Evolutionary conservation across 225 moss, liverwort and hornwort species (phyloP).

Genomic region (Physcomitrium patens): DNA sequence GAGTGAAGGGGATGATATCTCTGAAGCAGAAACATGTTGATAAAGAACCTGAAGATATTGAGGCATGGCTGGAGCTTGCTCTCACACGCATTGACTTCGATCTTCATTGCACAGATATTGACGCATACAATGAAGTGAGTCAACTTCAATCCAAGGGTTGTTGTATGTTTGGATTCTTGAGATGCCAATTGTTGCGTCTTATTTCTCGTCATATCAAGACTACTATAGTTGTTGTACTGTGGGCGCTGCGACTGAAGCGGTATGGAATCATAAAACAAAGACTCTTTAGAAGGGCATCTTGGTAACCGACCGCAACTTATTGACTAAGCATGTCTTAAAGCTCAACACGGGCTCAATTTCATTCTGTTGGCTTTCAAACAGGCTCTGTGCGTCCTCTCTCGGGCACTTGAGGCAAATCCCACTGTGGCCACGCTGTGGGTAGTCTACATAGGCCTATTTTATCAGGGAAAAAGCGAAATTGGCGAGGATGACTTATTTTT

Average conservation of each 20-base stretch:
- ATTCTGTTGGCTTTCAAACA: constrained; percentile 38
- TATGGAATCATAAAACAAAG: background rate
- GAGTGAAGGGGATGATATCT: constrained; percentile 4
- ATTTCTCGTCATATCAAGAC: background rate
- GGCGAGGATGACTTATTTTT: constrained; percentile 79
- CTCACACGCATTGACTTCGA: constrained; percentile 72
- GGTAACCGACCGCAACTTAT: background rate
- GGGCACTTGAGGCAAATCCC: constrained; percentile 74
- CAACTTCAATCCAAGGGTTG: constrained; percentile 1
- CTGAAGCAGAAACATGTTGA: constrained; percentile 41
- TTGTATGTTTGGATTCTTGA: constrained; percentile 8
- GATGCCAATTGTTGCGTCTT: constrained; percentile 17
- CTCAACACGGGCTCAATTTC: constrained; percentile 7
- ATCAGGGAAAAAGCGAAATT: constrained; percentile 58
- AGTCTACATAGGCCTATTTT: constrained; percentile 70
- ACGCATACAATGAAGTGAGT: constrained; percentile 69
- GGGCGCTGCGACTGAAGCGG: background rate
- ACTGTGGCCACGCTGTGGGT: constrained; percentile 67
- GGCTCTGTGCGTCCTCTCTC: constrained; percentile 76
- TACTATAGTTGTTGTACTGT: background rate
- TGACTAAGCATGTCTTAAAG: constrained; percentile 22
- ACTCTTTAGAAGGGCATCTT: constrained; percentile 12
- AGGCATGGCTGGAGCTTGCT: constrained; percentile 79
- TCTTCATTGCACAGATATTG: constrained; percentile 48
- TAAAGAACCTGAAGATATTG: constrained; percentile 57